Evolutionary conservation across 805 yeast species (phyloP), one percentile per base, ranked within the genome.

Genomic region (Candida quercuum): DNA sequence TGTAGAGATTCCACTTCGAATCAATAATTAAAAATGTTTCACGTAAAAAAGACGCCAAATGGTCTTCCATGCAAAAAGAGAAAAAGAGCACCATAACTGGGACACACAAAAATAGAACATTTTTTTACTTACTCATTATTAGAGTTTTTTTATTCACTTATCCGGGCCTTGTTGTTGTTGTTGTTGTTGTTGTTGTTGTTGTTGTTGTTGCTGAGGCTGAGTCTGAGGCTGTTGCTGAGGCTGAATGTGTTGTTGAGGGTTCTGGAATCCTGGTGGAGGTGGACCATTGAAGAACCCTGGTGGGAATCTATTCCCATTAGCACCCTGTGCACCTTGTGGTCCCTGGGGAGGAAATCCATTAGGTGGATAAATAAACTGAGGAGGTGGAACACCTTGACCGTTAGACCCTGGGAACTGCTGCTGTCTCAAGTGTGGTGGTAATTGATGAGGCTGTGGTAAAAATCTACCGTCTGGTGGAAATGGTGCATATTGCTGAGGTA

Each of bases 211-310:
- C 15, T 33, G 45, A 24, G 21, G 31, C 28, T 43, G 40, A 17
- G 18, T 29, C 16, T 31, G 41, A 21, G 40, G 45, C 6, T 15
- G 18, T 5, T 28, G 21, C 10, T n/a, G 29, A 13, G n/a, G n/a
- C n/a, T n/a, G n/a, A n/a, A n/a, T n/a, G n/a, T 29, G 35, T 23
- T 28, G 37, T 22, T 24, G 25, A 12, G 28, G 32, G 30, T 15
- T 20, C 21, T 27, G 32, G 31, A 40, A 40, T 15, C 48, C 48
- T 11, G 43, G 41, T 25, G 48, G 53, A 19, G 48, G 53, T 17
- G 54, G 54, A 19, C 39, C 48, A 30, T 39, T 43, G 38, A 47
- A 49, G 36, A 47, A 49, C 1, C 53, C 50, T 1, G 54, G 56
- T 33, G 56, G 54, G 14, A 48, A 46, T 27, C 48, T 39, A 24